Evolutionary conservation across 2,329 filamentous ascomycete genomes (phyloP), one percentile per base, ranked within the genome.

Genomic region (Pseudopithomyces maydicus): DNA sequence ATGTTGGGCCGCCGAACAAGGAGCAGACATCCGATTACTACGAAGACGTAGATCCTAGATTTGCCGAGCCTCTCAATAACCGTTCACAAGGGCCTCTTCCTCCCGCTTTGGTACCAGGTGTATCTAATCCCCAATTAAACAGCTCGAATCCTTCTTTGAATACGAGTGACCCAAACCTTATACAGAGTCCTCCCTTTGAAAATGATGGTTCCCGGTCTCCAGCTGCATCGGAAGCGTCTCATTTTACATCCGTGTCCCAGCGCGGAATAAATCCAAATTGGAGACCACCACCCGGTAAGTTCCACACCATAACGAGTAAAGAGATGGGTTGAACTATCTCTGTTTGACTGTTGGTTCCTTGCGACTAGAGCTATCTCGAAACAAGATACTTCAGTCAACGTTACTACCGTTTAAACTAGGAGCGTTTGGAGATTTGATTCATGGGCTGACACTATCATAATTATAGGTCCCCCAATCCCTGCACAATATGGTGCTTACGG

Each of bases 11-110:
- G 7, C 59, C 67, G 36, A 63, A 73, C 26, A 60, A 62, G 6
- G 73, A 76, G 36, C 67, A 67, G 22, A 75, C 66, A 48, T 81
- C 82, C 11, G 71, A 84, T 77, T 96, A 96, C 71, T 96, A 96
- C 71, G 95, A 98, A 81, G 94, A 98, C 73, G 87, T 97, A 12
- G 92, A 97, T 64, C 92, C 94, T 43, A 90, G 88, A 55, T 98
- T 97, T 70, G 90, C 87, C 33, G 83, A 86, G 55, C 77, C 78
- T 23, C 53, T 65, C 53, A 55, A 53, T 38, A 63, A 59, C 44
- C 59, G 55, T 51, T 64, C 74, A 69, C 65, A 67, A 41, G 39
- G 32, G 10, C 57, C 66, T 53, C 57, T 74, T 55, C 71, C 75
- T 47, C 57, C 70, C 51, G 61, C 74, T 35, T 64, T 74, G 54